These are phyloP conservation scores for Syzygium aromaticum DNA, from an alignment of 345 rosid genomes.

Conservation along the genomic window DNA sequence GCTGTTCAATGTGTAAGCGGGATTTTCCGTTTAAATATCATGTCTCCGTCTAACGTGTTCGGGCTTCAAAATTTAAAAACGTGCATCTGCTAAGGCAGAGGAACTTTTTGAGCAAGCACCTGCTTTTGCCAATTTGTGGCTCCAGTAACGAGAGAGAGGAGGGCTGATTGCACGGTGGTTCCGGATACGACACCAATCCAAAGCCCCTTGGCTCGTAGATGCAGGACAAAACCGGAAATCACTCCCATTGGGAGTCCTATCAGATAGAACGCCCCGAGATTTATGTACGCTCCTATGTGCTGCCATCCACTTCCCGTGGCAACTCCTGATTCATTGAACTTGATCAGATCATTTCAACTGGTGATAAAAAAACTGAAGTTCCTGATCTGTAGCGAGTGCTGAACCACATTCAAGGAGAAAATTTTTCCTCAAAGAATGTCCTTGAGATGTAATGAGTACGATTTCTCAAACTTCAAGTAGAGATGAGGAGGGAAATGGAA, in stretches of 20 bases:
- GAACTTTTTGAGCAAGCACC: slow-evolving; percentile 6
- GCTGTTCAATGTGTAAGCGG: not conserved
- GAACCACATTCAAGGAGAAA: not conserved
- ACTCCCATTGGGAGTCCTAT: slow-evolving; percentile 22
- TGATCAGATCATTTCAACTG: not conserved
- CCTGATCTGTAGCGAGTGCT: not conserved
- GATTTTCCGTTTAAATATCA: not conserved
- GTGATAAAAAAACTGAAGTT: not conserved
- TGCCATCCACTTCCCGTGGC: slow-evolving; percentile 39
- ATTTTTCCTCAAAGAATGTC: not conserved
- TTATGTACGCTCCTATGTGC: slow-evolving; percentile 18
- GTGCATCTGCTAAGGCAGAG: not conserved
- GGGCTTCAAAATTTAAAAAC: not conserved
- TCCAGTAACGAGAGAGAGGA: slow-evolving; percentile 8
- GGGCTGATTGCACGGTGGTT: slow-evolving; percentile 8
- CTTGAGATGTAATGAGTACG: not conserved
- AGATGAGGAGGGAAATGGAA: not conserved
- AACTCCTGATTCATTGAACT: slow-evolving; percentile 12
- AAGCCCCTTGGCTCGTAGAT: slow-evolving; percentile 26
- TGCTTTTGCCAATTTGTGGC: slow-evolving; percentile 24
- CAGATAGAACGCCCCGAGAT: slow-evolving; percentile 24
- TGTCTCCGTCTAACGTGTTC: not conserved
- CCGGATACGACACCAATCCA: slow-evolving; percentile 31
- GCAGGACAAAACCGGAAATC: slow-evolving; percentile 12
- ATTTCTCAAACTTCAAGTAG: not conserved